Evolutionary conservation across 495 filamentous ascomycete species (phyloP).

Genomic region (Aspergillus sclerotiicarbonarius): DNA sequence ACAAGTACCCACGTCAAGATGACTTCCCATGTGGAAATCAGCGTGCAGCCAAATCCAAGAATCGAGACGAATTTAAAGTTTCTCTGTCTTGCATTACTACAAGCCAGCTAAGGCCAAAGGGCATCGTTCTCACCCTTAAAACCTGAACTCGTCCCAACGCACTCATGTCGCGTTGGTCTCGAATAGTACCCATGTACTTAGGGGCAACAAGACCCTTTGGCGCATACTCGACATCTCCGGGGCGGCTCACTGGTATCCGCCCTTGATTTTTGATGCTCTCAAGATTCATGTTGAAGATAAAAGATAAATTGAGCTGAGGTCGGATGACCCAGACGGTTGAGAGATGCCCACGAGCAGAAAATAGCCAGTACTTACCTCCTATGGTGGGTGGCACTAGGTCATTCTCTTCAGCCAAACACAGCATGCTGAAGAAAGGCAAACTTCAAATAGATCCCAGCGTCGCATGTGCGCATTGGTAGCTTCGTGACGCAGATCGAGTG

Average conservation of each 20-base stretch:
- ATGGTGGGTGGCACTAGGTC: not conserved
- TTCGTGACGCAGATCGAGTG: not conserved
- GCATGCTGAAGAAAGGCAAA: not conserved
- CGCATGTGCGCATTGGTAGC: not conserved
- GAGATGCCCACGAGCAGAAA: not conserved
- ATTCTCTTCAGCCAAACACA: not conserved
- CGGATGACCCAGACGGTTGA: not conserved
- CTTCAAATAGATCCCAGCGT: not conserved
- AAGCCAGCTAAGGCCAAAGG: not conserved
- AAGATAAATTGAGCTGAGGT: not conserved
- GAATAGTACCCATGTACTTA: conserved; percentile 39
- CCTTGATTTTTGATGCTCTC: conserved; percentile 14
- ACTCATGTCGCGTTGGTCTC: conserved; percentile 43
- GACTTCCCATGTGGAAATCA: conserved; percentile 49
- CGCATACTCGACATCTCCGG: conserved; percentile 24
- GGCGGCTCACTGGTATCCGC: conserved; percentile 13
- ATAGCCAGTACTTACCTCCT: not conserved
- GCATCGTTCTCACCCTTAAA: conserved; percentile 32
- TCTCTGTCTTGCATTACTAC: conserved; percentile 31
- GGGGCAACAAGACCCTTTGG: conserved; percentile 34
- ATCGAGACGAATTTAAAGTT: conserved; percentile 52
- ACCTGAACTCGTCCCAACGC: conserved; percentile 43
- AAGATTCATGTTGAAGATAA: not conserved
- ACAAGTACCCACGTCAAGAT: conserved; percentile 38
- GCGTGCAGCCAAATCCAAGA: conserved; percentile 44